These are phyloP conservation scores for Angophora floribunda DNA, from an alignment of 345 rosid species.

Conservation along the genomic window DNA sequence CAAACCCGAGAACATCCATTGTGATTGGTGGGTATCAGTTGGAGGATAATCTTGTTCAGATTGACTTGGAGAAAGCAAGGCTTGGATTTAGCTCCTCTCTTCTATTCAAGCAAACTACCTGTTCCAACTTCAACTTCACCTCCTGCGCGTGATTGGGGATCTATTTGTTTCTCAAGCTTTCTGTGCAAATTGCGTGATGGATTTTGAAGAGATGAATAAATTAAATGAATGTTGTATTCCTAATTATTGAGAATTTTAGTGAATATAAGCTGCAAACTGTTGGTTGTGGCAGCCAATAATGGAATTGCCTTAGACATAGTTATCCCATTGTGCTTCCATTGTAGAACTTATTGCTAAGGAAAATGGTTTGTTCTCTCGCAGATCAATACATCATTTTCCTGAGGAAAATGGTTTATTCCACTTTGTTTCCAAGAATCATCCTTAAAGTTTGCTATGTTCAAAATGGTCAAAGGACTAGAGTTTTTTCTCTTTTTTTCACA, in stretches of 20 bases:
- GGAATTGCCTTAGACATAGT: neutral
- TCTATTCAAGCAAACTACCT: constrained; percentile 21
- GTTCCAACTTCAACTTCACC: constrained; percentile 66
- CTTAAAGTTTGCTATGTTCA: neutral
- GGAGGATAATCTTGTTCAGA: constrained; percentile 25
- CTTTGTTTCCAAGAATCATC: neutral
- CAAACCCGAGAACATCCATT: constrained; percentile 10
- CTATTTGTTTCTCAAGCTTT: neutral
- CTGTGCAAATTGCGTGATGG: neutral
- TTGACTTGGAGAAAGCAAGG: constrained; percentile 23
- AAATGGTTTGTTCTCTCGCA: neutral
- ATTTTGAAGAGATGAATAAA: neutral
- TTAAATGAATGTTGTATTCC: neutral
- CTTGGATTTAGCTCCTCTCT: constrained; percentile 29
- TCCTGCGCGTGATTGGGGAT: constrained; percentile 10
- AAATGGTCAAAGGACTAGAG: neutral
- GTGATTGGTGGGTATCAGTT: constrained; percentile 29
- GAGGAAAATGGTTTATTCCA: neutral
- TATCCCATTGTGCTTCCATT: neutral
- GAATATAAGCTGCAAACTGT: neutral
- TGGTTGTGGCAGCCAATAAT: neutral
- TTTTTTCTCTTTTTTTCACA: neutral
- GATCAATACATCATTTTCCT: neutral
- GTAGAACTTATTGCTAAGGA: neutral
- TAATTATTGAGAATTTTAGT: neutral